Evolutionary conservation across 148 eudicot genomes (phyloP).

Genomic region (Bassia scoparia): DNA sequence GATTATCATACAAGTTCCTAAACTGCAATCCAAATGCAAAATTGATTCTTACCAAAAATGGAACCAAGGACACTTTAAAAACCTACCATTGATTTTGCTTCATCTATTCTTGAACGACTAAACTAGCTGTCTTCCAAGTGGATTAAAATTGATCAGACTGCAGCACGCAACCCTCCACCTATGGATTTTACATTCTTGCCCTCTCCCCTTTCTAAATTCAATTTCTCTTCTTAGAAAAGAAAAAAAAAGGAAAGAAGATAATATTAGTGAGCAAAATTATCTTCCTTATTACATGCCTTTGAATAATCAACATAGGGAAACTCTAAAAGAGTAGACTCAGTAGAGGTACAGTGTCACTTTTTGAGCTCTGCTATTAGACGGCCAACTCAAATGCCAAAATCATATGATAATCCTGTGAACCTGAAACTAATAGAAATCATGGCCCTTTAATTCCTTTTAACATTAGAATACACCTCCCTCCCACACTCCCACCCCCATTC

Average conservation of each 20-base stretch:
- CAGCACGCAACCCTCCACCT: slow-evolving; percentile 20
- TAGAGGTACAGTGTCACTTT: too few species aligned
- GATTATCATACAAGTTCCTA: neutral
- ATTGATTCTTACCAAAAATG: slow-evolving; percentile 17
- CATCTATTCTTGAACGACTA: slow-evolving; percentile 9
- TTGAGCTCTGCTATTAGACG: too few species aligned
- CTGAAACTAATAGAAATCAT: too few species aligned
- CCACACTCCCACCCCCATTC: too few species aligned
- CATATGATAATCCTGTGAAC: too few species aligned
- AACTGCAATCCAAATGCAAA: neutral
- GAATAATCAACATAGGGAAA: too few species aligned
- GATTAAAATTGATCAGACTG: slow-evolving; percentile 16
- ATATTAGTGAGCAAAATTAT: neutral
- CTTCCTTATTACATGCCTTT: too few species aligned
- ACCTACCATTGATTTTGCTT: slow-evolving; percentile 11
- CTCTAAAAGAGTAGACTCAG: too few species aligned
- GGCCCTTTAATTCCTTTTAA: too few species aligned
- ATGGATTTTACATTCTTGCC: neutral
- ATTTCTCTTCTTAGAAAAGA: neutral
- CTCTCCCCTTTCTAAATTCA: neutral
- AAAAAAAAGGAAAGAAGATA: neutral
- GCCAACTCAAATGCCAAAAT: too few species aligned
- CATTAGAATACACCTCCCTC: too few species aligned
- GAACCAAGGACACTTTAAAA: neutral
- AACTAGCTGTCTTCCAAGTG: slow-evolving; percentile 16